phyloP scores from a whole-genome alignment of 768 basidiomycete genomes.

The Russula sp. region DNA sequence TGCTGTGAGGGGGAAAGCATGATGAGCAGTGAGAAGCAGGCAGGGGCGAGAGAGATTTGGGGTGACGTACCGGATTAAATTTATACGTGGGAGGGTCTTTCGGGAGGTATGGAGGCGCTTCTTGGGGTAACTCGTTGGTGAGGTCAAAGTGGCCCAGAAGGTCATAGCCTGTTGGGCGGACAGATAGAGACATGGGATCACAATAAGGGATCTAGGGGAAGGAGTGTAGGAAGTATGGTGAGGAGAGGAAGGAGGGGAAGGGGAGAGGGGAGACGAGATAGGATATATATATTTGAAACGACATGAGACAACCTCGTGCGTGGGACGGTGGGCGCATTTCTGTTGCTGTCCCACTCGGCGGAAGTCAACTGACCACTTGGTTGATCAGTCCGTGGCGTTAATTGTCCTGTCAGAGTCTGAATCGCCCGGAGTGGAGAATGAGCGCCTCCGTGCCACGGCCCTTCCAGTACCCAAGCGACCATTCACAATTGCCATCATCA shows the following conservation, averaged over 20 bases:
- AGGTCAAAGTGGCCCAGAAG: conserved; percentile 3
- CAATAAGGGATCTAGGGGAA: too few species aligned
- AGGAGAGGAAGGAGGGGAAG: background rate
- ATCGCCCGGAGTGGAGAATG: background rate
- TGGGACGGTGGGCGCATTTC: background rate
- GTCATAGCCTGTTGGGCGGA: background rate
- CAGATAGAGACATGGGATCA: background rate
- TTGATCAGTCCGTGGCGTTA: background rate
- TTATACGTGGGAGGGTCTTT: conserved; percentile 1
- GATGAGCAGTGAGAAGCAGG: background rate
- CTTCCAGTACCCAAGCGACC: background rate
- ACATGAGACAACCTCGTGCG: conserved; percentile 6
- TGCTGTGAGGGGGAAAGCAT: background rate
- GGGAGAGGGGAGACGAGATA: background rate
- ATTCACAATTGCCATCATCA: background rate
- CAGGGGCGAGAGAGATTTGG: background rate
- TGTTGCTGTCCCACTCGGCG: background rate
- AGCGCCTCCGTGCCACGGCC: background rate
- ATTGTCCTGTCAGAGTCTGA: background rate
- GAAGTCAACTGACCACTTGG: background rate
- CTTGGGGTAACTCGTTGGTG: background rate
- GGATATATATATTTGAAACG: conserved; percentile 10
- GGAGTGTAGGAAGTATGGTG: background rate
- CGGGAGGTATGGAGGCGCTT: conserved; percentile 10
- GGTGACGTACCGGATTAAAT: background rate